phyloP scores from a whole-genome alignment of 441 rosid species.

The Capsella rubella region DNA sequence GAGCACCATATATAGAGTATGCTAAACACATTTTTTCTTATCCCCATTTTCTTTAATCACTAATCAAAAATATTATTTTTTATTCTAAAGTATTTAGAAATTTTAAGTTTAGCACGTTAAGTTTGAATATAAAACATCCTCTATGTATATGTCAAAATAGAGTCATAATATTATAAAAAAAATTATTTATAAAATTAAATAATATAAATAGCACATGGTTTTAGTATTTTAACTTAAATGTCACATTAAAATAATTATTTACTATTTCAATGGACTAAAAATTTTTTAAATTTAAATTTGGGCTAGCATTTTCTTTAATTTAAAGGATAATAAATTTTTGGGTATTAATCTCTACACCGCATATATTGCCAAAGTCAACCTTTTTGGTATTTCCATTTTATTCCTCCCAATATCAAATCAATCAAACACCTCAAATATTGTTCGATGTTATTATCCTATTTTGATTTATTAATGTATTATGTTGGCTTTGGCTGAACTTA shows the following conservation, averaged over 20 bases:
- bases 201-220: too few relatives aligned
- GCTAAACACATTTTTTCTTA: too few relatives aligned
- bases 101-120: too few relatives aligned
- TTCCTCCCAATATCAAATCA: conserved; percentile 10
- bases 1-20: too few relatives aligned
- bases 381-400: neutral
- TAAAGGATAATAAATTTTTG: neutral
- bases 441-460: conserved; percentile 2
- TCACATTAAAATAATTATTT: too few relatives aligned
- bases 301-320: neutral
- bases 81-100: too few relatives aligned
- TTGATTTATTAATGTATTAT: neutral
- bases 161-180: too few relatives aligned
- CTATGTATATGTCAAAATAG: too few relatives aligned
- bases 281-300: neutral
- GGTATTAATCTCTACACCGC: conserved; percentile 19
- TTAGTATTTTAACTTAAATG: neutral
- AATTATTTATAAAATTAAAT: too few relatives aligned
- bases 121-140: too few relatives aligned
- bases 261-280: neutral
- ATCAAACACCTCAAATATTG: conserved; percentile 12
- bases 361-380: conserved; percentile 29
- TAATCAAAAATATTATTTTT: too few relatives aligned
- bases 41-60: too few relatives aligned
- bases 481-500: conserved; percentile 26